Percentiles rank a stretch among this genome's conserved stretches.
Conservation (phyloP, 176 grass and related monocot genomes). For the Elymus sibiricus region DNA sequence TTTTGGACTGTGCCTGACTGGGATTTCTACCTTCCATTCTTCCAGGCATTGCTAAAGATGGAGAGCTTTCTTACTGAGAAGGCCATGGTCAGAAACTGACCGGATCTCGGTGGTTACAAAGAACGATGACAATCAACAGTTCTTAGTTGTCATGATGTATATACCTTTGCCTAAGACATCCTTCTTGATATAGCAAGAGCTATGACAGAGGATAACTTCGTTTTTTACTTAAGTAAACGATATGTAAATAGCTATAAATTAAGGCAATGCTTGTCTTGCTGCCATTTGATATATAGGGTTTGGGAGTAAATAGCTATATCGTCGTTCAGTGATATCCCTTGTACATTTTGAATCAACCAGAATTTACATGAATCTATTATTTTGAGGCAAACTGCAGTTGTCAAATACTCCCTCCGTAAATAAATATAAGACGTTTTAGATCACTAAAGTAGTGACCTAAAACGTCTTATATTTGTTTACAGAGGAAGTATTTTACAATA, state of each 20-base stretch:
- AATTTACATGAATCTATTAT: background rate
- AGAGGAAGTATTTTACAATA: background rate
- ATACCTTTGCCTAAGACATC: slow-evolving; percentile 18
- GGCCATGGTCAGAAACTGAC: slow-evolving; percentile 53
- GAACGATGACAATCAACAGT: background rate
- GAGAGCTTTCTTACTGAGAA: slow-evolving; percentile 67
- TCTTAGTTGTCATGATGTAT: slow-evolving; percentile 21
- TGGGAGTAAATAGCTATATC: background rate
- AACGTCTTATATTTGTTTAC: too few species aligned
- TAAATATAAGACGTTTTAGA: too few species aligned
- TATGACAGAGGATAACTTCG: slow-evolving; percentile 15
- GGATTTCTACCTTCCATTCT: slow-evolving; percentile 13
- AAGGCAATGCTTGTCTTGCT: background rate
- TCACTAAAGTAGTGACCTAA: too few species aligned
- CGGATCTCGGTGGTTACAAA: slow-evolving; percentile 3
- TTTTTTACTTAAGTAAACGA: slow-evolving; percentile 33
- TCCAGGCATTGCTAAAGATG: slow-evolving; percentile 73
- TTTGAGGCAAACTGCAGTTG: background rate
- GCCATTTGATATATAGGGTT: background rate
- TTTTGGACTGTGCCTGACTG: slow-evolving; percentile 15
- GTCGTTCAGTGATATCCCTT: background rate
- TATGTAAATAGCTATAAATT: slow-evolving; percentile 25
- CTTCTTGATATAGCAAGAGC: slow-evolving; percentile 14
- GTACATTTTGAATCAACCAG: background rate
- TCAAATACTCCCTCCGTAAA: too few species aligned